These are phyloP conservation scores for Berberis thunbergii DNA, from an alignment of 164 flowering plant species.

Conservation along the genomic window DNA sequence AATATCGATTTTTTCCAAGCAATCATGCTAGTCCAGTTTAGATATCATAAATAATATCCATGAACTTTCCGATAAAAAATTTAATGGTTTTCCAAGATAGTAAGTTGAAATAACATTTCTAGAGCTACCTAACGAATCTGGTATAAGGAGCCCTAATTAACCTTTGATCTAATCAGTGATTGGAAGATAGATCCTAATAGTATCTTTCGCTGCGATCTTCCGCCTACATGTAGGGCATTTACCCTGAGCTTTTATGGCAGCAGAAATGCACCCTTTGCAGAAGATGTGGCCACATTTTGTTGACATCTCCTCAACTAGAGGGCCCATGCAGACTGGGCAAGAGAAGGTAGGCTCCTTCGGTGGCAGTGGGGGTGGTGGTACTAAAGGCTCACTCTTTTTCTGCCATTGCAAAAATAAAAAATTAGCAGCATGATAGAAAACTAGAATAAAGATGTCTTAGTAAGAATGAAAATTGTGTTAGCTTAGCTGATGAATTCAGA, in stretches of 20 bases:
- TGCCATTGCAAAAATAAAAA: conserved; percentile 15
- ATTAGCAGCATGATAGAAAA: no score
- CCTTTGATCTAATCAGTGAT: conserved; percentile 25
- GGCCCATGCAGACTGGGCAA: conserved; percentile 82
- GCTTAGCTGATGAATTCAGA: no score
- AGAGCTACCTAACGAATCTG: no score
- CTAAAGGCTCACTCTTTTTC: conserved; percentile 18
- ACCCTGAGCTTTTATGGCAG: conserved; percentile 47
- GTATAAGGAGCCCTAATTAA: no score
- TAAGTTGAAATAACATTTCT: no score
- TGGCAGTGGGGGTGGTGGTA: conserved; percentile 11
- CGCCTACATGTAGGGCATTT: conserved; percentile 89
- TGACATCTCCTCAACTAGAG: conserved; percentile 57
- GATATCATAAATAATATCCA: no score
- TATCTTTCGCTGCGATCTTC: conserved; percentile 41
- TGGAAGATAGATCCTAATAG: conserved; percentile 77
- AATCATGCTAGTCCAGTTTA: no score
- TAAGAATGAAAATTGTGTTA: no score
- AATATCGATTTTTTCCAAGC: no score
- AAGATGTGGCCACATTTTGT: conserved; percentile 96
- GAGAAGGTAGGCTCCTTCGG: conserved; percentile 55
- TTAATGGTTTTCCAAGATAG: no score
- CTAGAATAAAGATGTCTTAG: no score
- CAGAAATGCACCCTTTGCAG: conserved; percentile 72
- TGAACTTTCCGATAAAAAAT: no score